Evolutionary conservation across 257 asterid genomes (phyloP), one percentile per base, ranked within the genome.

Genomic region (Striga asiatica): DNA sequence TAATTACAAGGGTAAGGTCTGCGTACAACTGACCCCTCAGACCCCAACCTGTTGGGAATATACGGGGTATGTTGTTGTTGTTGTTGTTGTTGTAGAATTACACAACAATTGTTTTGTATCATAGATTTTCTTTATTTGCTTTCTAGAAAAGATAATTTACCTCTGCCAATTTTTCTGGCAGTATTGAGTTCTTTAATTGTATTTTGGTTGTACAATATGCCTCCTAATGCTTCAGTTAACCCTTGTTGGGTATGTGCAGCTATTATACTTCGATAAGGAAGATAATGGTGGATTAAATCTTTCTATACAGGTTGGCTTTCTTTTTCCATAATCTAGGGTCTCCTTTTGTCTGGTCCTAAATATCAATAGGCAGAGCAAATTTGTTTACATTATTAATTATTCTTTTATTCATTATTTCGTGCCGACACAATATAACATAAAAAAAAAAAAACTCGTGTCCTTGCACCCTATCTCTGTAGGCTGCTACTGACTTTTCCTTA

Each of bases 201-300:
- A 8, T 10, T 55, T 37, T 29, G 53, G 12, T 11, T 8, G 21
- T 55, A 12, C 46, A 52, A 41, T 59, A 28, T 38, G 52, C 21
- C 50, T 62, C 47, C 49, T 53, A 9, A 20, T 58, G 12, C 37
- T 50, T 54, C 60, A 31, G 59, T 35, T 39, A 31, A 47, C 11
- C 42, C 27, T 34, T 63, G n/a, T 47, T 62, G 29, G 45, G 57
- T 65, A 45, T 64, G 1, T 71, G 81, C 94, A 92, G 99, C 75
- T 92, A 54, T 66, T 92, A 68, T 92, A 79, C 84, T 92, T 92
- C 16, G 99, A 92, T 66, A 78, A 67, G 59, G 99, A 81, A 69
- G 93, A 79, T 46, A 84, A 67, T 63, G 87, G 95, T 23, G 99
- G 99, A 57, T 67, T 92, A 31, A 81, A 80, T 80, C 94, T 92